A percentile compares a stretch with the other conserved stretches of the same genome.
Conservation (phyloP, 305 asterid genomes). For the Andrographis paniculata region DNA sequence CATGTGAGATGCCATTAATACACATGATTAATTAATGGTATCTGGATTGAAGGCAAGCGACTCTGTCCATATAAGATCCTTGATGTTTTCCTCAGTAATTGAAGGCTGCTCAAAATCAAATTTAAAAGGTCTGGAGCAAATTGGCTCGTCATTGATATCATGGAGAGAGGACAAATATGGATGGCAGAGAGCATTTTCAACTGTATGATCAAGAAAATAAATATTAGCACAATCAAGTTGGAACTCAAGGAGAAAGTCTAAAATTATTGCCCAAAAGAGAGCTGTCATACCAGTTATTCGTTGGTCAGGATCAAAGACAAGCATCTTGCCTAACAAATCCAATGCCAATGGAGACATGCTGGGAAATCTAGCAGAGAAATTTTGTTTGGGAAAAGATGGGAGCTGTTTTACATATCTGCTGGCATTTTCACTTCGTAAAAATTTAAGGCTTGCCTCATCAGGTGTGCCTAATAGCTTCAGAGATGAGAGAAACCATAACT, state of each 20-base stretch:
- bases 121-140: slow-evolving; percentile 51
- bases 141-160: slow-evolving; percentile 73
- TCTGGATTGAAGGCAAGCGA: slow-evolving; percentile 53
- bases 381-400: slow-evolving; percentile 62
- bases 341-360: slow-evolving; percentile 60
- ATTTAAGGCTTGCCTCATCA: slow-evolving; percentile 62
- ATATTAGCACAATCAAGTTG: slow-evolving; percentile 15
- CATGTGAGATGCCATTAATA: slow-evolving; percentile 4
- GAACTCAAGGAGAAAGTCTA: slow-evolving; percentile 3
- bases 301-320: slow-evolving; percentile 67
- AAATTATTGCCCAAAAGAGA: slow-evolving; percentile 4
- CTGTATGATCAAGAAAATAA: slow-evolving; percentile 30
- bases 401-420: slow-evolving; percentile 67
- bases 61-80: slow-evolving; percentile 75
- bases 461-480: slow-evolving; percentile 75
- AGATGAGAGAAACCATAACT: slow-evolving; percentile 18
- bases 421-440: slow-evolving; percentile 63
- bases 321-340: slow-evolving; percentile 83
- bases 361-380: slow-evolving; percentile 57
- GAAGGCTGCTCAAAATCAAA: slow-evolving; percentile 72
- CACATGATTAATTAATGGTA: slow-evolving; percentile 19
- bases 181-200: slow-evolving; percentile 71
- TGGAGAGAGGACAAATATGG: slow-evolving; percentile 75
- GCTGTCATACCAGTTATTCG: slow-evolving; percentile 57
- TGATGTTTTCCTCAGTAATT: slow-evolving; percentile 51